These are phyloP conservation scores for Hippophae gyantsensis DNA, from an alignment of 306 rosid genomes.

Conservation along the genomic window DNA sequence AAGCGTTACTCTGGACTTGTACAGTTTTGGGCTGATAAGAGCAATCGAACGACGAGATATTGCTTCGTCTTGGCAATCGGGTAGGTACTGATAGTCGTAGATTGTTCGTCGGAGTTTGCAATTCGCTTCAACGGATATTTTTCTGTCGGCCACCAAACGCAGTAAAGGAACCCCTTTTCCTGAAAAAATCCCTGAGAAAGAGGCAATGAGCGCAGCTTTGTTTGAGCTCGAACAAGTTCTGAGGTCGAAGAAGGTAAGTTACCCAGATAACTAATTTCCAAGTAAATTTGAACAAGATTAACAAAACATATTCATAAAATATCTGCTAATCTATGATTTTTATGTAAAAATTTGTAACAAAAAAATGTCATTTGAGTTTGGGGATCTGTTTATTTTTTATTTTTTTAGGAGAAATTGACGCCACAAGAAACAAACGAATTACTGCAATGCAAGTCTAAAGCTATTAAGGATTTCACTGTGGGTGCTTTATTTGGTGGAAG, in stretches of 20 bases:
- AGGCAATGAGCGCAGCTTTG: constrained; percentile 34
- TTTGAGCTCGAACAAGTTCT: constrained; percentile 29
- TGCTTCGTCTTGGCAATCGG: too few relatives aligned
- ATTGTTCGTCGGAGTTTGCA: neutral
- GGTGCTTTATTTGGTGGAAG: constrained; percentile 31
- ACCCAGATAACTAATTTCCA: neutral
- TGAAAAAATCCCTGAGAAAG: neutral
- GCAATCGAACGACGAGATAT: too few relatives aligned
- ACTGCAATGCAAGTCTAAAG: constrained; percentile 30
- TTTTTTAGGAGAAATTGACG: constrained; percentile 32
- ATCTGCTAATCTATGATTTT: neutral
- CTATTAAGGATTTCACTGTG: constrained; percentile 14
- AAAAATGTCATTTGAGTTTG: neutral
- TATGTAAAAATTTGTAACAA: neutral
- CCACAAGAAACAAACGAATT: constrained; percentile 32
- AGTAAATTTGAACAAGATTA: neutral
- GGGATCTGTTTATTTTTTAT: neutral
- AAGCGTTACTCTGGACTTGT: too few relatives aligned
- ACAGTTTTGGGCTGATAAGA: too few relatives aligned
- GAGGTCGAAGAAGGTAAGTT: constrained; percentile 33
- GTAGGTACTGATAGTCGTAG: too few relatives aligned
- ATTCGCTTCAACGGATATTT: neutral
- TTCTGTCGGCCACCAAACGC: neutral
- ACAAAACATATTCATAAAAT: neutral
- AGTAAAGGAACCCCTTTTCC: neutral